Evolutionary conservation across 768 basidiomycete species (phyloP).

Genomic region (Xerocomellus amylosporus): DNA sequence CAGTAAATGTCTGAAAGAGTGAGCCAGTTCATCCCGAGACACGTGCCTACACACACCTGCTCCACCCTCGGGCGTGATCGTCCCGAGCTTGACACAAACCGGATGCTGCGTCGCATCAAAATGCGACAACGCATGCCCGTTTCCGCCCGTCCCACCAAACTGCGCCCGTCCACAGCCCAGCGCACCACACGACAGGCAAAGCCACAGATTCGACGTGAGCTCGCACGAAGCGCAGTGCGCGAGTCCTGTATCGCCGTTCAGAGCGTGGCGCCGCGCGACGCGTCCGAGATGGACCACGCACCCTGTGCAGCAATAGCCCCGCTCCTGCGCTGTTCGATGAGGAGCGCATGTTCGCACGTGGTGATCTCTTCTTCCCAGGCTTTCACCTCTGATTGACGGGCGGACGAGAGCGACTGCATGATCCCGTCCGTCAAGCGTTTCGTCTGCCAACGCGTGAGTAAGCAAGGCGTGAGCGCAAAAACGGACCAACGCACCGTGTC

Average conservation of each 20-base stretch:
- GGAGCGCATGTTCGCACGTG: constrained; percentile 78
- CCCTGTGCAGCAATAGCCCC: constrained; percentile 29
- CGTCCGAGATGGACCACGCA: neutral
- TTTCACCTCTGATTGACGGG: constrained; percentile 91
- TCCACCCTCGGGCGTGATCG: constrained; percentile 91
- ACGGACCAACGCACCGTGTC: constrained; percentile 29
- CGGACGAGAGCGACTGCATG: constrained; percentile 81
- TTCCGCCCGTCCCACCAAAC: constrained; percentile 77
- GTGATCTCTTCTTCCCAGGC: constrained; percentile 96
- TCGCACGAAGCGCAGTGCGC: constrained; percentile 83
- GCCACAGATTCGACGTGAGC: constrained; percentile 90
- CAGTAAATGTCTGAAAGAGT: constrained; percentile 77
- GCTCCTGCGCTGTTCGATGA: constrained; percentile 45
- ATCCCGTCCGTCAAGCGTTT: constrained; percentile 60
- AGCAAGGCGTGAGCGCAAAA: neutral
- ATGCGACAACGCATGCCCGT: constrained; percentile 86
- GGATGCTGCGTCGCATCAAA: constrained; percentile 70
- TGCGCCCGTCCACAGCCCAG: constrained; percentile 89
- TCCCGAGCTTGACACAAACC: constrained; percentile 90
- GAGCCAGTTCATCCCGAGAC: neutral
- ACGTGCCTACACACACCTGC: constrained; percentile 57
- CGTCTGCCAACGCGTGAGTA: constrained; percentile 36
- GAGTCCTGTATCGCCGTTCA: constrained; percentile 46
- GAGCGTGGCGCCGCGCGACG: neutral
- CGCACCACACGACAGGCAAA: constrained; percentile 88